Percentiles rank a stretch among this genome's conserved stretches.
Evolutionary conservation across 352 stramenopile genomes (phyloP).

Genomic region (Pythium sp.): DNA sequence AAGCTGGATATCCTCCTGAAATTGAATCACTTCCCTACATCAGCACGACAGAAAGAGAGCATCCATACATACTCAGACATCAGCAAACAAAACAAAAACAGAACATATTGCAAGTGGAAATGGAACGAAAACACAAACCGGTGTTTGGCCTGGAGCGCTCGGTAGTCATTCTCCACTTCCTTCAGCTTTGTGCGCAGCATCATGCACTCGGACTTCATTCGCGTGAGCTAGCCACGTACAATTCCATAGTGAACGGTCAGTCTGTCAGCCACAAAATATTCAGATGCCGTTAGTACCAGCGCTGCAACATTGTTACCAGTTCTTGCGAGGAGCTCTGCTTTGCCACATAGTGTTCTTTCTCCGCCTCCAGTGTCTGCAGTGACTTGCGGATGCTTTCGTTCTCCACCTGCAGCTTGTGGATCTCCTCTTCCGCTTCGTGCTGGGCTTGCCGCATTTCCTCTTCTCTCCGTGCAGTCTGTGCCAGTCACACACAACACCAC

Average conservation of each 20-base stretch:
- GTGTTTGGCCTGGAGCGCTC: constrained; percentile 66
- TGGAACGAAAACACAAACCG: constrained; percentile 26
- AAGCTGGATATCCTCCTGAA: constrained; percentile 66
- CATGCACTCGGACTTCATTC: constrained; percentile 69
- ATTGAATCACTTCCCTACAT: constrained; percentile 51
- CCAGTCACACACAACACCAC: background rate
- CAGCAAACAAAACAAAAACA: background rate
- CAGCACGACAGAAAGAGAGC: background rate
- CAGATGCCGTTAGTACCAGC: background rate
- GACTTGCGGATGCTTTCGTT: constrained; percentile 40
- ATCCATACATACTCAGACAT: background rate
- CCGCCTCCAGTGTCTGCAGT: constrained; percentile 46
- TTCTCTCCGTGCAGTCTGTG: constrained; percentile 43
- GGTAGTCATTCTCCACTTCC: constrained; percentile 77
- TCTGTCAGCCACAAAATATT: background rate
- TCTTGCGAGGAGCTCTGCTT: constrained; percentile 64
- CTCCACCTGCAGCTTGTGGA: constrained; percentile 50
- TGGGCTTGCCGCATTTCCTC: constrained; percentile 36
- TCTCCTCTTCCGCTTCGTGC: constrained; percentile 44
- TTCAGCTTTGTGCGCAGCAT: constrained; percentile 68
- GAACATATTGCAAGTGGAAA: too few relatives aligned
- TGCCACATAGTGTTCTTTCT: constrained; percentile 42
- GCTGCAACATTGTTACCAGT: constrained; percentile 31
- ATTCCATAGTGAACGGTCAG: background rate
- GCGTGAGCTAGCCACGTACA: constrained; percentile 33